Conservation (phyloP, 139 green algal genomes). For the Tetraselmis chui region DNA sequence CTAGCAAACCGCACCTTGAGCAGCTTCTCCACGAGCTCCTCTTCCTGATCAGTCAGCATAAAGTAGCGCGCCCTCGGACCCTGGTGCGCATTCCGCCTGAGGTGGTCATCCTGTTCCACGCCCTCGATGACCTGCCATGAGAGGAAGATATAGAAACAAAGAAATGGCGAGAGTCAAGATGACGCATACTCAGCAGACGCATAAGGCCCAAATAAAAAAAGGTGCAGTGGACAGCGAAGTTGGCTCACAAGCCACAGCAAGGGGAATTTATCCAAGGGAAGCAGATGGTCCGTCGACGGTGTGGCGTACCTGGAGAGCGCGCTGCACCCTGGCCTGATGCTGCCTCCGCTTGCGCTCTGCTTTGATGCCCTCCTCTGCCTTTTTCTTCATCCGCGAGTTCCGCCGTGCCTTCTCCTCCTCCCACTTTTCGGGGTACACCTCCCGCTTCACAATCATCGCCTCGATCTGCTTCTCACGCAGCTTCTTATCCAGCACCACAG, state of each 20-base stretch:
- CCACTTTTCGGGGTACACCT: not conserved
- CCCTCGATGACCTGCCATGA: no score
- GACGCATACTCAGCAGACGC: no score
- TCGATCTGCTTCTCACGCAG: not conserved
- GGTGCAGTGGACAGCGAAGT: no score
- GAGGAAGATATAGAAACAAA: no score
- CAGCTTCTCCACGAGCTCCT: not conserved
- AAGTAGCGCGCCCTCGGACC: not conserved
- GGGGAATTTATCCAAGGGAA: no score
- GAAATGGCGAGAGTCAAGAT: no score
- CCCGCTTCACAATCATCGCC: not conserved
- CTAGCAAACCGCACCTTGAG: not conserved
- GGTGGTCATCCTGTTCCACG: not conserved
- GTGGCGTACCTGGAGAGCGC: not conserved
- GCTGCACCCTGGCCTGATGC: not conserved
- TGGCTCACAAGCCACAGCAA: no score
- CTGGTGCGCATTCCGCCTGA: not conserved
- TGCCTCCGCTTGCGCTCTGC: not conserved
- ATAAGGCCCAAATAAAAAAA: no score
- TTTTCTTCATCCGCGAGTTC: not conserved
- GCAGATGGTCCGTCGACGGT: no score
- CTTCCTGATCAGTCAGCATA: not conserved
- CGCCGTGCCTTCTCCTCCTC: not conserved
- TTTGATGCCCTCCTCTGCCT: not conserved
- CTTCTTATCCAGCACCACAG: not conserved